These are phyloP conservation scores for Talaromyces trachyspermus DNA, from an alignment of 495 filamentous ascomycete species.

Conservation along the genomic window DNA sequence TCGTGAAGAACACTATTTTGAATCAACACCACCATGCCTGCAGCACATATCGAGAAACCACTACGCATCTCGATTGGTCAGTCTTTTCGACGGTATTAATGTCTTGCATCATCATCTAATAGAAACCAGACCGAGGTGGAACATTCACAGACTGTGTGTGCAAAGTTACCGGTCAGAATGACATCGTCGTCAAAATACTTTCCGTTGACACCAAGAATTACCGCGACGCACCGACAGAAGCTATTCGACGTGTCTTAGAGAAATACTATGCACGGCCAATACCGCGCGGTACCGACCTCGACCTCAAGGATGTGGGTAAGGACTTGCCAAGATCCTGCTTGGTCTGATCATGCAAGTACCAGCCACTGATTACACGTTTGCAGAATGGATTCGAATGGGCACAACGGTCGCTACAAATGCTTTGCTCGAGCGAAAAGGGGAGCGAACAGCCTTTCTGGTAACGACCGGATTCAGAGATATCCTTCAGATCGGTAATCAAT, in stretches of 20 bases:
- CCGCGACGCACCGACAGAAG: slow-evolving; percentile 73
- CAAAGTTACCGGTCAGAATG: slow-evolving; percentile 12
- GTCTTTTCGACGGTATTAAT: too few relatives aligned
- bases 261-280: slow-evolving; percentile 12
- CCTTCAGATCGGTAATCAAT: slow-evolving; percentile 80
- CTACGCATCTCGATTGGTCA: not conserved
- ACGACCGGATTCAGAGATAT: slow-evolving; percentile 93
- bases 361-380: too few relatives aligned
- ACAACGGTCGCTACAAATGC: slow-evolving; percentile 91
- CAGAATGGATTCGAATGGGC: slow-evolving; percentile 82
- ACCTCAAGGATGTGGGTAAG: too few relatives aligned
- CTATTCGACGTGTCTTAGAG: slow-evolving; percentile 35
- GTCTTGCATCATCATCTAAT: too few relatives aligned
- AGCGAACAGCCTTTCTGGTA: slow-evolving; percentile 81
- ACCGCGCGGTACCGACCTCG: too few relatives aligned
- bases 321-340: too few relatives aligned
- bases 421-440: slow-evolving; percentile 87
- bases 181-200: slow-evolving; percentile 70
- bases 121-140: slow-evolving; percentile 14
- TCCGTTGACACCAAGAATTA: slow-evolving; percentile 80
- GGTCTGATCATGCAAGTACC: too few relatives aligned
- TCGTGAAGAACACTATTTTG: not conserved
- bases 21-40: not conserved
- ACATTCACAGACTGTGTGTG: slow-evolving; percentile 18
- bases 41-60: not conserved